These are phyloP conservation scores for Trypanosoma brucei DNA, from an alignment of 208 protist species.

Conservation along the genomic window DNA sequence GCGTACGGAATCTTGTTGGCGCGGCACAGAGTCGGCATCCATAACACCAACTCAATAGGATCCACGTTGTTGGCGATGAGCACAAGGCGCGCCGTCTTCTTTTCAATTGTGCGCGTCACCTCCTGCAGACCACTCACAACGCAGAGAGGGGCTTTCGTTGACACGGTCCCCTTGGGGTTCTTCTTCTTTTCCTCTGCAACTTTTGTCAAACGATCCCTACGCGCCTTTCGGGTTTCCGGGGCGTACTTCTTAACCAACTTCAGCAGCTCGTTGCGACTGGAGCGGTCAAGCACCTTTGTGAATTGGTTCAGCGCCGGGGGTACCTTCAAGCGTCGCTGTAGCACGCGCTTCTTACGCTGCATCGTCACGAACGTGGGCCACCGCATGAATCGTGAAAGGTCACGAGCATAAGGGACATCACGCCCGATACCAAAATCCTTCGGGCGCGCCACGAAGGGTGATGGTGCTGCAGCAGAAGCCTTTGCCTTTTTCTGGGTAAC, in stretches of 20 bases:
- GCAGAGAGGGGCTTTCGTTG: conserved; percentile 82
- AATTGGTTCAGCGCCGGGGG: conserved; percentile 87
- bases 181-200: conserved; percentile 92
- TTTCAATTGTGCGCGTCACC: conserved; percentile 97
- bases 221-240: conserved; percentile 94
- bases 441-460: conserved; percentile 72
- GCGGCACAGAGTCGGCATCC: conserved; percentile 98
- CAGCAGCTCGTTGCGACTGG: conserved; percentile 95
- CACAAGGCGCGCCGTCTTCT: conserved; percentile 98
- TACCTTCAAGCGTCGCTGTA: conserved; percentile 97
- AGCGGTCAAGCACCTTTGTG: conserved; percentile 91
- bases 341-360: conserved; percentile 97
- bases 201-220: conserved; percentile 92
- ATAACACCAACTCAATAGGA: conserved; percentile 99
- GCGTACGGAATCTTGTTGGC: conserved; percentile 99
- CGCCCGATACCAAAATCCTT: conserved; percentile 93
- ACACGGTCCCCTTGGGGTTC: conserved; percentile 70
- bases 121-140: conserved; percentile 98
- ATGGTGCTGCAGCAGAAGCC: conserved; percentile 34
- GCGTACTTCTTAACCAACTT: conserved; percentile 98
- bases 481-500: conserved; percentile 78
- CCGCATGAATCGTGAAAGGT: conserved; percentile 97
- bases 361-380: conserved; percentile 98
- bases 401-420: conserved; percentile 91
- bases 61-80: conserved; percentile 99